phyloP scores from a whole-genome alignment of 225 moss, liverwort and hornwort genomes.

The Pseudisothecium myosuroides region DNA sequence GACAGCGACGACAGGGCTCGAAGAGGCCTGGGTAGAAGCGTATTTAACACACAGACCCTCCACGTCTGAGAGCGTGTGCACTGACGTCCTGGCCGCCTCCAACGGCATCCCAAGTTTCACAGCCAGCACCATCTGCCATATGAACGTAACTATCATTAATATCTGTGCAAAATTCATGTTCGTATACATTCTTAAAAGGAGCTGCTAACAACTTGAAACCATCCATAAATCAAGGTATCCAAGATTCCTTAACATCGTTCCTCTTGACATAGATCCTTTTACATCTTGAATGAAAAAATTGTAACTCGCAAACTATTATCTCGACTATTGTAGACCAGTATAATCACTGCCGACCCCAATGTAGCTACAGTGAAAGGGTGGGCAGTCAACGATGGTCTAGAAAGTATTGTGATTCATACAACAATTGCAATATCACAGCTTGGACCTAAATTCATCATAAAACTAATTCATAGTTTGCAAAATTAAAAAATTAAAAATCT shows the following conservation, averaged over 20 bases:
- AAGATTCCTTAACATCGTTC: background rate
- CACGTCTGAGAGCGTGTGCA: conserved; percentile 72
- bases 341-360: background rate
- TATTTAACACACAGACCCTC: conserved; percentile 78
- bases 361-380: background rate
- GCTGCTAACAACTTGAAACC: background rate
- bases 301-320: background rate
- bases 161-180: background rate
- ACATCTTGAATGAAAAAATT: background rate
- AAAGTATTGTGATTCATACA: background rate
- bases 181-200: background rate
- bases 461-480: background rate
- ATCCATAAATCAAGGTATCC: background rate
- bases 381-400: background rate
- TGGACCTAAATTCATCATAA: background rate
- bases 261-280: background rate
- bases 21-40: conserved; percentile 42
- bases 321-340: background rate
- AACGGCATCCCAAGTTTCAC: conserved; percentile 68
- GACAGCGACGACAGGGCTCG: conserved; percentile 57
- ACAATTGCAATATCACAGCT: background rate
- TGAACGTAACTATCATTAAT: background rate
- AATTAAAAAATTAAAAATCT: background rate
- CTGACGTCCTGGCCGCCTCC: conserved; percentile 33
- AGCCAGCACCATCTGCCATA: conserved; percentile 73